Percentiles rank a stretch among this genome's conserved stretches.
Evolutionary conservation across 805 yeast genomes (phyloP).

Genomic region (Lachancea kluyveri): DNA sequence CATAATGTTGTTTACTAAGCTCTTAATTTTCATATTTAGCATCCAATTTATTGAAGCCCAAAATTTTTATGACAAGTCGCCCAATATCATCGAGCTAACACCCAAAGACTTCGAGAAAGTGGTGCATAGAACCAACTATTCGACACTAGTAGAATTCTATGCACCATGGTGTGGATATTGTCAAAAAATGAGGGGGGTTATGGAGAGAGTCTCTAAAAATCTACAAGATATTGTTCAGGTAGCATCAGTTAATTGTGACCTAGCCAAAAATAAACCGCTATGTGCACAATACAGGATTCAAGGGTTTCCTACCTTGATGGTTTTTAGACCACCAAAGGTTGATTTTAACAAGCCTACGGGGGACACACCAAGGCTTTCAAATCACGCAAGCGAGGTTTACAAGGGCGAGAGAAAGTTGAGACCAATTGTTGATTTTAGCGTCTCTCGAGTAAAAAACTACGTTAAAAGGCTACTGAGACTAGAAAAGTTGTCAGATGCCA

Average conservation of each 20-base stretch:
- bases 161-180: conserved; percentile 99
- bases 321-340: conserved; percentile 76
- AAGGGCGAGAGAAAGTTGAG: conserved; percentile 55
- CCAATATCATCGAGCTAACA: conserved; percentile 49
- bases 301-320: conserved; percentile 81
- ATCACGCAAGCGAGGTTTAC: conserved; percentile 51
- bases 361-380: conserved; percentile 8
- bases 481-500: conserved; percentile 27
- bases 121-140: conserved; percentile 64
- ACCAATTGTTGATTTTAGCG: conserved; percentile 47
- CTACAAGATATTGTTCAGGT: conserved; percentile 54
- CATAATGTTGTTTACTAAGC: too few species aligned
- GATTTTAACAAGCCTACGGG: conserved; percentile 20
- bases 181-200: conserved; percentile 59
- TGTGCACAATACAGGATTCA: conserved; percentile 61
- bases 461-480: conserved; percentile 43
- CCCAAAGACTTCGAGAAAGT: conserved; percentile 57
- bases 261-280: conserved; percentile 53
- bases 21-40: too few species aligned
- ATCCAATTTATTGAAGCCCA: conserved; percentile 18
- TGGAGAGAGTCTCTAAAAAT: conserved; percentile 54
- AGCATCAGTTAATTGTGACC: conserved; percentile 85
- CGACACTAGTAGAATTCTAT: conserved; percentile 79
- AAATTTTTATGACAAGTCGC: conserved; percentile 27
- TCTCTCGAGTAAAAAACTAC: conserved; percentile 59